Evolutionary conservation across 495 filamentous ascomycete species (phyloP), one percentile per base, ranked within the genome.

Genomic region (Penicillium cinerascens): DNA sequence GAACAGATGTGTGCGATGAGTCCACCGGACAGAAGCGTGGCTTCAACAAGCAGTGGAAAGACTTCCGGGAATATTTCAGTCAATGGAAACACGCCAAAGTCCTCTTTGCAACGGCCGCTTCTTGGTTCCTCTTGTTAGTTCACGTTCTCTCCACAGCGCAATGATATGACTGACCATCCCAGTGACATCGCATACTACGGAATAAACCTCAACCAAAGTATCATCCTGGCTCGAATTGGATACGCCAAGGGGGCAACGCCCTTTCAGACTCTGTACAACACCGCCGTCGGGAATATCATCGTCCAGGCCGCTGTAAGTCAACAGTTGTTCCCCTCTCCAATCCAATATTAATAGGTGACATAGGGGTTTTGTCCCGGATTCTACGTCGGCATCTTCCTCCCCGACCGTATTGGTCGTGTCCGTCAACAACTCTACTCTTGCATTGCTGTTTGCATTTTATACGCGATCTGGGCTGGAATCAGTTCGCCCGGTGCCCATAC

Each of bases 121-220:
- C 61, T 10, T 64, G 61, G 58, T 61, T 64, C 29, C 52, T 61
- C 0, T 64, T 55, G 61, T 64, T 42, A 45, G 57, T n/a, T n/a
- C n/a, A n/a, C n/a, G n/a, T n/a, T n/a, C n/a, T 42, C 36, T 29
- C 26, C 26, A 29, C 10, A 6, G 2, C 11, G 25, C 41, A 1
- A 11, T 27, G 39, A 6, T 13, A 22, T 4, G 0, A 2, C 7
- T 21, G 25, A 37, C 51, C 23, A 51, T 17, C 37, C 18, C 10
- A 62, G 59, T 53, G 68, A 71, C 35, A 66, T 71, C 35, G 67
- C 68, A 20, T 71, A 69, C 54, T 72, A 72, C 36, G 68, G 69
- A n/a, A 54, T 67, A 37, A 72, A 72, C 27, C 66, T 72, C 45
- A 72, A 72, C 37, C 68, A 72, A 38, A 69, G 69, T 16, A 52